Evolutionary conservation across 192 early-diverging fungal species (phyloP).

Genomic region (Martensiomyces pterosporus): DNA sequence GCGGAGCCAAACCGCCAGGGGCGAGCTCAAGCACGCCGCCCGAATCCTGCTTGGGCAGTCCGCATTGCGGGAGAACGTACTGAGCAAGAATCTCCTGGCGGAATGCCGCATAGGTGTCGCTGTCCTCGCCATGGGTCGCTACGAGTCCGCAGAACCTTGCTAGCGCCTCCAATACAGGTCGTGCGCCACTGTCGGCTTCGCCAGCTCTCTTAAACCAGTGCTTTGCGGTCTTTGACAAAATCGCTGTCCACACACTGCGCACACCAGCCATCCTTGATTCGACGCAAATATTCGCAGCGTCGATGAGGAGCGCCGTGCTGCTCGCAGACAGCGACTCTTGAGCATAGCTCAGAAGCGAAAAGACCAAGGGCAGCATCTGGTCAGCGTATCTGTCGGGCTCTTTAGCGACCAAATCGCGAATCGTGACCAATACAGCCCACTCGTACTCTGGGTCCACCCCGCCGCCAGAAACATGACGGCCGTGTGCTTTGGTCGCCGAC

Average conservation of each 20-base stretch:
- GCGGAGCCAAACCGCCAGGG: background rate
- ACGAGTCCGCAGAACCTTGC: slow-evolving; percentile 18
- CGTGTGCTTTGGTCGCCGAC: background rate
- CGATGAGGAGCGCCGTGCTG: slow-evolving; percentile 18
- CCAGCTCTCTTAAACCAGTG: slow-evolving; percentile 9
- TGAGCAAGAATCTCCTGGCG: slow-evolving; percentile 10
- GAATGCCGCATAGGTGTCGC: slow-evolving; percentile 20
- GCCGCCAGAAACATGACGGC: background rate
- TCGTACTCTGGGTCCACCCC: slow-evolving; percentile 17
- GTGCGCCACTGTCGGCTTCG: background rate
- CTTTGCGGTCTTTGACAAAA: slow-evolving; percentile 10
- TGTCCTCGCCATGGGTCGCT: slow-evolving; percentile 19
- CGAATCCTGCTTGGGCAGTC: background rate
- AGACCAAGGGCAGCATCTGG: slow-evolving; percentile 24
- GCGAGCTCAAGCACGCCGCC: background rate
- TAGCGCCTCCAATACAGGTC: slow-evolving; percentile 6
- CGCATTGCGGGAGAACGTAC: slow-evolving; percentile 4
- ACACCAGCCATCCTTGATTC: slow-evolving; percentile 20
- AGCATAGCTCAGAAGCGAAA: slow-evolving; percentile 22
- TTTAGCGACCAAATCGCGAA: slow-evolving; percentile 20
- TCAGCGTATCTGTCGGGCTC: slow-evolving; percentile 28
- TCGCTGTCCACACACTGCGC: slow-evolving; percentile 27
- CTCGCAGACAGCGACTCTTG: slow-evolving; percentile 4
- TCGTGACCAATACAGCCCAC: slow-evolving; percentile 24
- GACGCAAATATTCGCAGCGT: slow-evolving; percentile 16